These are phyloP conservation scores for Penicillium bialowiezense DNA, from an alignment of 495 filamentous ascomycete species.

Conservation along the genomic window DNA sequence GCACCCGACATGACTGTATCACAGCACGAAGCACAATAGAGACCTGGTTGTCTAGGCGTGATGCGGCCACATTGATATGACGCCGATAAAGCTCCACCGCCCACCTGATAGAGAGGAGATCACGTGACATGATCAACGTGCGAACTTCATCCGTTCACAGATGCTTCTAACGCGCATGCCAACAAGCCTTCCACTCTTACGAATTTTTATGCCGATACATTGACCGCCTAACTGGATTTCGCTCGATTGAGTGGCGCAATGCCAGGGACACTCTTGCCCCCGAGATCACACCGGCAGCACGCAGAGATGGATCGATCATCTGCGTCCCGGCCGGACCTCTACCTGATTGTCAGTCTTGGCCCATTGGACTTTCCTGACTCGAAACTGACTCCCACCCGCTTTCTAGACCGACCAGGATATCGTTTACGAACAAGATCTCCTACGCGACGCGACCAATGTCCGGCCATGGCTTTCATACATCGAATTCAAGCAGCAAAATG, in stretches of 20 bases:
- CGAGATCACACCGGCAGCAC: slow-evolving; percentile 52
- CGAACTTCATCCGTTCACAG: slow-evolving; percentile 28
- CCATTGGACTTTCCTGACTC: slow-evolving; percentile 4
- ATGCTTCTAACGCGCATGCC: slow-evolving; percentile 26
- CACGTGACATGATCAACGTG: slow-evolving; percentile 25
- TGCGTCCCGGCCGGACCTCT: slow-evolving; percentile 59
- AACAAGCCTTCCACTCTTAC: slow-evolving; percentile 25
- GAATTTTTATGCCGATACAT: slow-evolving; percentile 25
- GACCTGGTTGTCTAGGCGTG: slow-evolving; percentile 11
- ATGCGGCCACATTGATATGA: slow-evolving; percentile 32
- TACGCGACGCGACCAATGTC: slow-evolving; percentile 78
- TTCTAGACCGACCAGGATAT: slow-evolving; percentile 77
- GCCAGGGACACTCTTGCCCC: slow-evolving; percentile 61
- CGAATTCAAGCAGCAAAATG: slow-evolving; percentile 86
- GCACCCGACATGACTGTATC: slow-evolving; percentile 53
- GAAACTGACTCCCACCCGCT: slow-evolving; percentile 11
- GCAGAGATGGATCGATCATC: slow-evolving; percentile 46
- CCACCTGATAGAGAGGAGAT: slow-evolving; percentile 21
- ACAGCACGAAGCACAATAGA: slow-evolving; percentile 10
- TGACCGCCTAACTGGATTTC: slow-evolving; percentile 39
- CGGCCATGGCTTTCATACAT: slow-evolving; percentile 97
- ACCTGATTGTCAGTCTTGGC: slow-evolving; percentile 66
- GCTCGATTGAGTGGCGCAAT: slow-evolving; percentile 49
- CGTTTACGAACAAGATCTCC: slow-evolving; percentile 93
- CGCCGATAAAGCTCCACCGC: slow-evolving; percentile 32